Percentiles rank a stretch among this genome's conserved stretches.
Conservation (phyloP, 495 filamentous ascomycete species). For the Aspergillus steynii region DNA sequence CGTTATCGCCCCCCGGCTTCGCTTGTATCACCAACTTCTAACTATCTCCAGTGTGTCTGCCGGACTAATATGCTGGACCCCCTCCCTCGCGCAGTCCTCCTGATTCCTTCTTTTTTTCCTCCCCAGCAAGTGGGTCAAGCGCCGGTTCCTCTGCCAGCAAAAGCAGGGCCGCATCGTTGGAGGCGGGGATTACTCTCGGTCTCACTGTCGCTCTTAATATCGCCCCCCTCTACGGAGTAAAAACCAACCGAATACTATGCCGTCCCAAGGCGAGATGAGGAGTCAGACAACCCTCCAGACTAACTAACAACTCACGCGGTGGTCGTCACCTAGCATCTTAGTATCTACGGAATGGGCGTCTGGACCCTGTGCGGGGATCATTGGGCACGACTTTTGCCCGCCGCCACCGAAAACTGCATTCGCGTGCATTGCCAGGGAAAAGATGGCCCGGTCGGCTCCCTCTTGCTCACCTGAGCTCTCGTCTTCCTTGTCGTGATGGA, state of each 20-base stretch:
- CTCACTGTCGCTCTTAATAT: neutral
- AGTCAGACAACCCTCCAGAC: neutral
- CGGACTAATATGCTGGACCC: neutral
- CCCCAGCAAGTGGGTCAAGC: neutral
- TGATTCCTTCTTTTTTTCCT: neutral
- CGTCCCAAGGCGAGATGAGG: neutral
- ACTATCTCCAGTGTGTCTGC: neutral
- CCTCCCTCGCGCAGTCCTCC: neutral
- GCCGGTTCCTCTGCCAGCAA: neutral
- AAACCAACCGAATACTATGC: neutral
- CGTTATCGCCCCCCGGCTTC: no score
- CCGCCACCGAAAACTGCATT: neutral
- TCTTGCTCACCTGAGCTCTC: neutral
- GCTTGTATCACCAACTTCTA: no score
- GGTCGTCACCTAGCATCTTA: neutral
- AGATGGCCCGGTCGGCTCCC: neutral
- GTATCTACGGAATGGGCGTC: neutral
- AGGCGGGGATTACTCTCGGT: neutral
- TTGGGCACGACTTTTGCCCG: slow-evolving; percentile 3
- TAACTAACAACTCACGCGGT: neutral
- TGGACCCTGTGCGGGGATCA: neutral
- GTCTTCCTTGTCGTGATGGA: neutral
- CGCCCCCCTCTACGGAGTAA: neutral
- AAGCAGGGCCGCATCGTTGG: neutral
- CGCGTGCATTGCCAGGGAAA: neutral